Evolutionary conservation across 1,284 basidiomycete genomes (phyloP).

Genomic region (Neotropicomus parvogracilis): DNA sequence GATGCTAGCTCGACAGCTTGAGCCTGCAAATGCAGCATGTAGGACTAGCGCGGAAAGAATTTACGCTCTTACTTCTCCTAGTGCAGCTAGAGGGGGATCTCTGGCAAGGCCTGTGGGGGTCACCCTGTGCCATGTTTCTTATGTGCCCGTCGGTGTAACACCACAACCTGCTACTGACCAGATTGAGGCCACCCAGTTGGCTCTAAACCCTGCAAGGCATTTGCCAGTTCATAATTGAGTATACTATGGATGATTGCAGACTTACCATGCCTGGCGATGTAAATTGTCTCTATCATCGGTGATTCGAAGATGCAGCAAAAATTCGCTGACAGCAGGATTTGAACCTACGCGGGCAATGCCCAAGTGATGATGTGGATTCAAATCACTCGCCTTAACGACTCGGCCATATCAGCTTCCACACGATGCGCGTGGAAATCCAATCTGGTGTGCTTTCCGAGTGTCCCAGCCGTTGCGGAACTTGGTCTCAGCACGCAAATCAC

Average conservation of each 20-base stretch:
- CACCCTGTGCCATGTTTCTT: constrained; percentile 41
- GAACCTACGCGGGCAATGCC: constrained; percentile 73
- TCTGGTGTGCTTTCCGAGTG: background rate
- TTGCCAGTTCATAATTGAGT: background rate
- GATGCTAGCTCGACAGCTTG: constrained; percentile 73
- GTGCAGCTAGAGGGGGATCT: constrained; percentile 76
- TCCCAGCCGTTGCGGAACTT: background rate
- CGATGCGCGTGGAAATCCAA: background rate
- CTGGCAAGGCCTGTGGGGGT: constrained; percentile 68
- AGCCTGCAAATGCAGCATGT: constrained; percentile 37
- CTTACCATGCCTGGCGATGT: constrained; percentile 77
- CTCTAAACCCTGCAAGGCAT: constrained; percentile 55
- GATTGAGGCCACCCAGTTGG: constrained; percentile 64
- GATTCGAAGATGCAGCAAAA: constrained; percentile 31
- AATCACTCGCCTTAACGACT: constrained; percentile 82
- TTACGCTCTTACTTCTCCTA: constrained; percentile 54
- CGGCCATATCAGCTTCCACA: constrained; percentile 64
- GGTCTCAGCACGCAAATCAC: background rate
- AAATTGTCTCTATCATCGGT: constrained; percentile 65
- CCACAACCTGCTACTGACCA: constrained; percentile 47
- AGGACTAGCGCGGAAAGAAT: background rate
- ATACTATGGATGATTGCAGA: background rate
- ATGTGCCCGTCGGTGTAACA: constrained; percentile 1
- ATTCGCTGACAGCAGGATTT: constrained; percentile 74
- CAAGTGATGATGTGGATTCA: constrained; percentile 70